Conservation (phyloP, 192 early-diverging fungal genomes). For the Coemansia sp. region DNA sequence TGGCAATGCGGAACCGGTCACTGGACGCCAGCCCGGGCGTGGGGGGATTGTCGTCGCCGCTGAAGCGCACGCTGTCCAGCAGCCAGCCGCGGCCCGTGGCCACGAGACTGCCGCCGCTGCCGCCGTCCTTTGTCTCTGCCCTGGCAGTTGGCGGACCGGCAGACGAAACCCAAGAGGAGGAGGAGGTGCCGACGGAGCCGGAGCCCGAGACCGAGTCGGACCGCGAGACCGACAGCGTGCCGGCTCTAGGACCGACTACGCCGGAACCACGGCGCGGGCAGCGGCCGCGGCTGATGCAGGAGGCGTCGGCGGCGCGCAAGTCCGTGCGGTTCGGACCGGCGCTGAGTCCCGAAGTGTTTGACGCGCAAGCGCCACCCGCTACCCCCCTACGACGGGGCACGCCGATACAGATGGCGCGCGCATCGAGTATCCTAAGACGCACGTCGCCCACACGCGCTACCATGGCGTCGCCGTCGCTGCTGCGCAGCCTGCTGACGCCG, state of each 20-base stretch:
- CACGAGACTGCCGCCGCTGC: neutral
- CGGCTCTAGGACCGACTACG: neutral
- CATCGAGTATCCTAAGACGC: slow-evolving; percentile 31
- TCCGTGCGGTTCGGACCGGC: slow-evolving; percentile 55
- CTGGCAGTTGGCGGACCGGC: neutral
- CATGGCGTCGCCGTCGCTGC: neutral
- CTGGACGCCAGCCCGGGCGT: too few relatives aligned
- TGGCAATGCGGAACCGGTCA: too few relatives aligned
- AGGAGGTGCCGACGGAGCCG: slow-evolving; percentile 32
- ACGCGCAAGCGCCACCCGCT: slow-evolving; percentile 49
- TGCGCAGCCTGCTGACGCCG: slow-evolving; percentile 15
- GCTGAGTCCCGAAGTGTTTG: slow-evolving; percentile 60
- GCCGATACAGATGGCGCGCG: slow-evolving; percentile 27
- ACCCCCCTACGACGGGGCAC: slow-evolving; percentile 58
- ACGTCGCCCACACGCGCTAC: neutral
- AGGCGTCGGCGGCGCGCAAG: slow-evolving; percentile 15
- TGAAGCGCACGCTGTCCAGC: slow-evolving; percentile 33
- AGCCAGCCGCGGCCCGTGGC: neutral
- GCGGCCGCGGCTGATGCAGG: neutral
- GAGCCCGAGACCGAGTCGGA: slow-evolving; percentile 23
- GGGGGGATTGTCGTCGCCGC: slow-evolving; percentile 26
- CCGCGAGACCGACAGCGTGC: neutral
- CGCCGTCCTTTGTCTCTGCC: too few relatives aligned
- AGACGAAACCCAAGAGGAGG: neutral
- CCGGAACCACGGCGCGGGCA: neutral